Conservation (phyloP, 169 alveolate genomes). For the Toxoplasma gondii region DNA sequence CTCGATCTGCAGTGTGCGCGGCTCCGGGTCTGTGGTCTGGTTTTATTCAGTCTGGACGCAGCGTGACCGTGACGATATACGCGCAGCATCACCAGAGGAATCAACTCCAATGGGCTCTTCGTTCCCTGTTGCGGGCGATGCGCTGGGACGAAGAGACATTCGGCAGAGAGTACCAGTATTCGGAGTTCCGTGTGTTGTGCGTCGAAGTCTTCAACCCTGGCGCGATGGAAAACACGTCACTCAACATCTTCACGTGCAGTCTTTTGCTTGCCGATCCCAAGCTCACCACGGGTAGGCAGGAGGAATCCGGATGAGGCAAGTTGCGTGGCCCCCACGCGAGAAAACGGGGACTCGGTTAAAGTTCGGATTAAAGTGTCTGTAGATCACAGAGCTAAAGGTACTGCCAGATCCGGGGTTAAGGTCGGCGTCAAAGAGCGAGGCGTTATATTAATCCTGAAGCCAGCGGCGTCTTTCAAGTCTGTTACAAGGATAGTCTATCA, state of each 20-base stretch:
- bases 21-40: too few species aligned
- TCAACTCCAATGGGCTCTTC: background rate
- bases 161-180: constrained; percentile 87
- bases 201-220: constrained; percentile 27
- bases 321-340: too few species aligned
- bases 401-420: too few species aligned
- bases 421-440: too few species aligned
- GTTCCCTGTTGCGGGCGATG: constrained; percentile 76
- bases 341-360: too few species aligned
- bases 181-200: constrained; percentile 11
- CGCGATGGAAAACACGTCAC: constrained; percentile 73
- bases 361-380: too few species aligned
- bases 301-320: too few species aligned
- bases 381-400: too few species aligned
- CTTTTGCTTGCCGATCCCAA: constrained; percentile 87
- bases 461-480: too few species aligned
- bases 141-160: constrained; percentile 91
- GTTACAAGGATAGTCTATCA: too few species aligned
- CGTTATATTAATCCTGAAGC: too few species aligned
- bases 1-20: too few species aligned
- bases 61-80: background rate
- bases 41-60: background rate
- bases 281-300: constrained; percentile 76
- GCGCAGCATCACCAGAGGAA: background rate
- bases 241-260: constrained; percentile 89